Conservation (phyloP, 148 eudicot genomes). For the Vaccinium corymbosum region DNA sequence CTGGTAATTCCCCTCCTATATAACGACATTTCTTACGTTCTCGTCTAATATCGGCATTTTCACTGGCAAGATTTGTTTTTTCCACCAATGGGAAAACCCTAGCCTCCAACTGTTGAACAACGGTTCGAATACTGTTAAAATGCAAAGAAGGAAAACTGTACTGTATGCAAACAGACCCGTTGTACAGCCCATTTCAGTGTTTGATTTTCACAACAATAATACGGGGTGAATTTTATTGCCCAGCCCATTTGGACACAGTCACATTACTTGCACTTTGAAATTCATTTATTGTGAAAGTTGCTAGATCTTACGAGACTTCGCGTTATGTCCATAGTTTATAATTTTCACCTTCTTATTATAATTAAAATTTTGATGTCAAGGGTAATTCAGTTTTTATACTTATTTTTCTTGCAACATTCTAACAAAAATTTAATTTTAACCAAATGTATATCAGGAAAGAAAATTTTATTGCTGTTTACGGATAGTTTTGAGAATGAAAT, state of each 20-base stretch:
- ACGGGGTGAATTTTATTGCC: not conserved
- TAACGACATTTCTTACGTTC: not conserved
- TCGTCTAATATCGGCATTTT: not conserved
- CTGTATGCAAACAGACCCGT: constrained; percentile 84
- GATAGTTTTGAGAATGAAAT: not conserved
- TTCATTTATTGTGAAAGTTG: no score
- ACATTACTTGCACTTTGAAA: no score
- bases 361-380: no score
- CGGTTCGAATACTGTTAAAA: constrained; percentile 81
- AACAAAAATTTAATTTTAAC: no score
- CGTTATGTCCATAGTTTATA: no score
- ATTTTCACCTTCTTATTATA: no score
- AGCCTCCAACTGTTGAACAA: constrained; percentile 56
- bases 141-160: constrained; percentile 65
- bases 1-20: constrained; percentile 39
- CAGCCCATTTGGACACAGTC: not conserved
- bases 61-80: not conserved
- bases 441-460: no score
- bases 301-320: no score
- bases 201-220: not conserved
- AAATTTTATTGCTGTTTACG: not conserved
- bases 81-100: not conserved
- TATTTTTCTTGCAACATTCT: no score
- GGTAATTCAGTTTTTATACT: no score
- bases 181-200: not conserved